These are phyloP conservation scores for Cylindrotheca fusiformis DNA, from an alignment of 108 stramenopile species.

Conservation along the genomic window DNA sequence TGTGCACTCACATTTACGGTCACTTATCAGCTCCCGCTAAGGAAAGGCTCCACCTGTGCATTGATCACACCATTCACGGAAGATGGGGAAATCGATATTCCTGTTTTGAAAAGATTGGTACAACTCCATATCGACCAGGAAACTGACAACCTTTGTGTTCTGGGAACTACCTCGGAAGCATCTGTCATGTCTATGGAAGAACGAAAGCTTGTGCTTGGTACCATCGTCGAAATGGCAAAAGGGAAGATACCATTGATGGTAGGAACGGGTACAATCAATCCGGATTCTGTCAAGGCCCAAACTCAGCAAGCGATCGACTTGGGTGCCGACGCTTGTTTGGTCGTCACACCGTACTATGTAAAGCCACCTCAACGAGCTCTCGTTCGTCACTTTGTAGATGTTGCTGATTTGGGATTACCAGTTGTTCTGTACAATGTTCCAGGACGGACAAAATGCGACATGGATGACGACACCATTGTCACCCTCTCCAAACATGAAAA, in stretches of 20 bases:
- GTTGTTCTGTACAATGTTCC: conserved; percentile 93
- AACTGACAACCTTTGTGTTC: conserved; percentile 88
- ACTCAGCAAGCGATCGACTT: conserved; percentile 83
- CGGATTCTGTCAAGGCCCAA: conserved; percentile 61
- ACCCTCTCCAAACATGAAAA: conserved; percentile 54
- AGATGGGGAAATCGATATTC: conserved; percentile 70
- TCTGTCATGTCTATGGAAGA: conserved; percentile 76
- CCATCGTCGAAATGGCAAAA: conserved; percentile 70
- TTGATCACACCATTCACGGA: conserved; percentile 85
- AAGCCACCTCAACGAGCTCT: conserved; percentile 89
- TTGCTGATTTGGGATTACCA: conserved; percentile 87
- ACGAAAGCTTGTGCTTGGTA: conserved; percentile 66
- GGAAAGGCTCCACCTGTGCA: conserved; percentile 77
- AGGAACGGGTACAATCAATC: conserved; percentile 86
- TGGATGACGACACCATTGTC: conserved; percentile 69
- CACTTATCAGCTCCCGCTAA: conserved; percentile 49
- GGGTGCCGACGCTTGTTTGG: conserved; percentile 88
- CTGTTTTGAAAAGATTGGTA: conserved; percentile 57
- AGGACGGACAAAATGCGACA: conserved; percentile 65
- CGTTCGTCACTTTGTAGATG: conserved; percentile 68
- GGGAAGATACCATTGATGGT: conserved; percentile 73
- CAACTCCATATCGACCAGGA: conserved; percentile 70
- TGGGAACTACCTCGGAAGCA: conserved; percentile 94
- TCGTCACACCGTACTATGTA: conserved; percentile 94
- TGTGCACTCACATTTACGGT: no score